Base-by-base conservation (phyloP, 805 yeast species). In the Wickerhamiella bombiphila region DNA sequence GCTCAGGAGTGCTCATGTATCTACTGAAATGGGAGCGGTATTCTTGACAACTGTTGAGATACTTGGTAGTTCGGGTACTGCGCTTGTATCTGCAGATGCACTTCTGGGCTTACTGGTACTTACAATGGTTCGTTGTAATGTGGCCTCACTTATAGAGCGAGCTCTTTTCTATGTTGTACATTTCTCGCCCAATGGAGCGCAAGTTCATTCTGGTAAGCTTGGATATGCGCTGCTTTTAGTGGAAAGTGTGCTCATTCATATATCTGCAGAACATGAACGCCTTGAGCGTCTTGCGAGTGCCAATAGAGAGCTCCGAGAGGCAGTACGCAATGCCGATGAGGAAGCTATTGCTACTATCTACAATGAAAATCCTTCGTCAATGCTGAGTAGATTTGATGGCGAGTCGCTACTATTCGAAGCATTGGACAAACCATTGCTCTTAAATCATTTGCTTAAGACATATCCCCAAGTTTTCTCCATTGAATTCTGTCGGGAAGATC, bases 211-310 rank as follows among this genome's bases (percentile, higher is more conserved):
- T 3, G 51, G 51, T 5, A 40, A 43, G 16, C 28, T 46, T 19
- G 40, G 48, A 8, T 88, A 88, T 53, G 76, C 85, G 1, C 46
- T 83, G 11, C 77, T 94, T 32, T 82, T 94, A 4, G 62, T 85
- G 32, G 94, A 85, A 48, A 94, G 85, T 0, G 93, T 81, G 0
- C 50, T 82, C 6, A 71, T 61, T 39, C 88, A 78, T 50, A 61
- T 83, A n/a, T 58, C 58, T 24, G 57, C 65, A 8, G 67, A 66
- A 34, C 33, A 59, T 6, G 57, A 57, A 1, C 52, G 55, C 3
- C 55, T 78, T 35, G 49, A 58, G 3, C 41, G 48, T 1, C 51
- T 61, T 8, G 72, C 86, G 0, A 52, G 51, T 2, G 51, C 50
- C 1, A 82, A 81, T 53, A 53, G 54, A 31, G 51, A 53, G n/a